Evolutionary conservation across 163 green algal genomes (phyloP), one percentile per base, ranked within the genome.

Genomic region (Trebouxiophyceae sp.): DNA sequence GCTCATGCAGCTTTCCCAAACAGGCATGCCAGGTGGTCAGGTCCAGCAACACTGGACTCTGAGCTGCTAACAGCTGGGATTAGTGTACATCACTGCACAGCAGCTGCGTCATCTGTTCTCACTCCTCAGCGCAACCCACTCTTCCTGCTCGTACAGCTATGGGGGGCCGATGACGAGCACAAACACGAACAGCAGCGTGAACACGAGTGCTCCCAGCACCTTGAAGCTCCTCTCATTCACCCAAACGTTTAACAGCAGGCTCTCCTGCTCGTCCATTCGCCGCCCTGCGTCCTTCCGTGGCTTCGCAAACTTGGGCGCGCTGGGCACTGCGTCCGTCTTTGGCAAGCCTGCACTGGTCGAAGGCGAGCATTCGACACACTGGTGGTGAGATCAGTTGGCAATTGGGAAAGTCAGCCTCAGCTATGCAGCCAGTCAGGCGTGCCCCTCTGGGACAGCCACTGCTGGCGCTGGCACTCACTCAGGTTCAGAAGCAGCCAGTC

Each of bases 231-330:
- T 57, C 47, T 57, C 47, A 29, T 57, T 12, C 5, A 5, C 26
- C 47, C 47, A 57, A 5, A 57, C 47, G 22, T 57, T 20, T 20
- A 57, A 26, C 47, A 57, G 23, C 47, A 57, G 12, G 47, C 22
- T 26, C 22, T 57, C 47, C 47, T 57, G 47, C 47, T 57, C 22
- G 5, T 26, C 5, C 16, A 57, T 47, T 7, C 39, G 16, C 47
- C 23, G 19, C 23, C 26, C 16, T 26, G 16, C 47, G 8, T 20
- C 5, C 47, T 29, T 29, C 5, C 47, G 23, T 20, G 12, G 16
- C 47, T 57, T 57, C 26, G 47, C 47, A 57, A 57, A 57, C 26
- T 57, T 57, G 47, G 47, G 47, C 20, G 12, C 47, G 16, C 47
- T 26, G 5, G 5, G 12, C 20, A 29, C 23, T 24, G 47, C 26